Conservation (phyloP, 2,329 filamentous ascomycete species). For the Acrodontium crateriforme region DNA sequence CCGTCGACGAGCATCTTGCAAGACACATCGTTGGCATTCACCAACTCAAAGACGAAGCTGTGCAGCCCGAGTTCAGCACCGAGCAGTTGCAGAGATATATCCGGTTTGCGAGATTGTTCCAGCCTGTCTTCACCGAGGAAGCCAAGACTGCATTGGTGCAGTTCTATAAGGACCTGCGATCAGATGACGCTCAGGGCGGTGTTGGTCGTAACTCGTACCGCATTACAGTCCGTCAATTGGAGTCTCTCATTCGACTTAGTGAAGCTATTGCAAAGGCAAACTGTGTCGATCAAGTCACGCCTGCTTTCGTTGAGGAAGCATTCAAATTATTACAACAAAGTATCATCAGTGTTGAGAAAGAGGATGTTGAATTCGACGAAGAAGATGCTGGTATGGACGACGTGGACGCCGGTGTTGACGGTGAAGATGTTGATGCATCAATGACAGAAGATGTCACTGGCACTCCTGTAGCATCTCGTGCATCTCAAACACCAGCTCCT, state of each 20-base stretch:
- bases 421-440: conserved; percentile 41
- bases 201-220: conserved; percentile 91
- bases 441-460: conserved; percentile 21
- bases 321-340: conserved; percentile 83
- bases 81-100: conserved; percentile 96
- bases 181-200: conserved; percentile 87
- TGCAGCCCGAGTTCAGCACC: conserved; percentile 86
- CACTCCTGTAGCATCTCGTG: conserved; percentile 27
- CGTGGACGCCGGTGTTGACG: conserved; percentile 26
- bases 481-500: conserved; percentile 28
- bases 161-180: conserved; percentile 88
- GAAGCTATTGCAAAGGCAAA: conserved; percentile 98
- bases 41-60: conserved; percentile 79
- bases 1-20: conserved; percentile 77
- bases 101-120: conserved; percentile 87
- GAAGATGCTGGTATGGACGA: conserved; percentile 40
- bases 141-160: conserved; percentile 74
- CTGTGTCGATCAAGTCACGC: conserved; percentile 78
- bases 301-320: conserved; percentile 78
- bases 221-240: conserved; percentile 91
- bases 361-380: conserved; percentile 89
- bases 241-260: conserved; percentile 86
- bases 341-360: conserved; percentile 96
- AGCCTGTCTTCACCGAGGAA: conserved; percentile 78
- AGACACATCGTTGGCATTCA: conserved; percentile 92